Conservation (phyloP, 805 yeast species). For the Ogataea trehalophila region DNA sequence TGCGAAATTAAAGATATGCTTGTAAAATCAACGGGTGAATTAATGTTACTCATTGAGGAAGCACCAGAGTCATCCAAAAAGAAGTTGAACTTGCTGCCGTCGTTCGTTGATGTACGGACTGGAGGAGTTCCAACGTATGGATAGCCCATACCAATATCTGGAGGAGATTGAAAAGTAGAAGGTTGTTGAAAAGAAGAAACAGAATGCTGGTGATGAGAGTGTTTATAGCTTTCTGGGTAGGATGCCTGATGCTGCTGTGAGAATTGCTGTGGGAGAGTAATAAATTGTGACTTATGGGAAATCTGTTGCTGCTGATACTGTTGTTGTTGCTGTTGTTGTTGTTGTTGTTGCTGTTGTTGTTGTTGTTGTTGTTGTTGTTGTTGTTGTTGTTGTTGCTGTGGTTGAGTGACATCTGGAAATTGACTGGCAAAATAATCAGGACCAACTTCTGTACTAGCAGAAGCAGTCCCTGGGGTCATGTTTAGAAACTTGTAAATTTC, state of each 20-base stretch:
- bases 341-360: neutral
- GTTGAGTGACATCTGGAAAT: neutral
- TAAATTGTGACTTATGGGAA: neutral
- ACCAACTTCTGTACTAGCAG: slow-evolving; percentile 3
- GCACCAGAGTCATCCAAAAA: neutral
- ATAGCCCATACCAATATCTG: too few species aligned
- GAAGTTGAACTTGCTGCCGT: neutral
- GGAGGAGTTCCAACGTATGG: neutral
- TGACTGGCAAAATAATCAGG: slow-evolving; percentile 6
- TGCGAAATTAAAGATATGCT: neutral
- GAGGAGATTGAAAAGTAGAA: too few species aligned
- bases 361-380: too few species aligned
- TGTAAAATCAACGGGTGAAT: neutral
- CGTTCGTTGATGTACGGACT: neutral
- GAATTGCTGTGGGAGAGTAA: neutral
- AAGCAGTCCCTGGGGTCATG: slow-evolving; percentile 7
- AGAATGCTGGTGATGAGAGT: too few species aligned
- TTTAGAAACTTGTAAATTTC: slow-evolving; percentile 8
- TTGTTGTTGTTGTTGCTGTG: neutral
- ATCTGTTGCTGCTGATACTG: neutral
- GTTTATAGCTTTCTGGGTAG: too few species aligned
- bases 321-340: neutral
- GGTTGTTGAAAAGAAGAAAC: too few species aligned
- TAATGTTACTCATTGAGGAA: neutral
- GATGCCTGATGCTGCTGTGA: neutral